phyloP scores from a whole-genome alignment of 2,329 filamentous ascomycete species.

The Trichothecium roseum region DNA sequence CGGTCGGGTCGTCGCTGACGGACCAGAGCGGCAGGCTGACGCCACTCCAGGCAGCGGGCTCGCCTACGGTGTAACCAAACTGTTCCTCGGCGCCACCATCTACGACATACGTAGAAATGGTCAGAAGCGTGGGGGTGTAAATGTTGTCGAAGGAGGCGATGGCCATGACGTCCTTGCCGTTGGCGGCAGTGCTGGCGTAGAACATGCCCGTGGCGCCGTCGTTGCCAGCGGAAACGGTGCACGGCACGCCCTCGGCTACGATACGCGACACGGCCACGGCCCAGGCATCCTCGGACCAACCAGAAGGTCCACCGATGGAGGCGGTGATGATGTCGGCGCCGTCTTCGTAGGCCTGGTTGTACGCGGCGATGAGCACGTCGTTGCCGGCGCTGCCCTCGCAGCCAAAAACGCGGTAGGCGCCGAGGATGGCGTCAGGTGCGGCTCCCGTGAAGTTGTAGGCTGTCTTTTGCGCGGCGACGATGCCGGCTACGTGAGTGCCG shows the following conservation, averaged over 20 bases:
- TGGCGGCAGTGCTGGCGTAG: constrained; percentile 36
- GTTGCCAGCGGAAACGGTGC: constrained; percentile 43
- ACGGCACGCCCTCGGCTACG: constrained; percentile 41
- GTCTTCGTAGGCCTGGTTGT: constrained; percentile 49
- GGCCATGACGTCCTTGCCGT: constrained; percentile 34
- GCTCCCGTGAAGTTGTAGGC: constrained; percentile 45
- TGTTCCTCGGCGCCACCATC: constrained; percentile 17
- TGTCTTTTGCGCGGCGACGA: constrained; percentile 47
- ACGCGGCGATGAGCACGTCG: constrained; percentile 49
- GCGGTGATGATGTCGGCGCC: constrained; percentile 47
- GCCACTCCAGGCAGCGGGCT: constrained; percentile 31
- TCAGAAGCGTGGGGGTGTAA: constrained; percentile 30
- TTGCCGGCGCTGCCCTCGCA: constrained; percentile 38
- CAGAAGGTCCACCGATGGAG: constrained; percentile 39
- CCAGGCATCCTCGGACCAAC: constrained; percentile 43
- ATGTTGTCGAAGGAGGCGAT: constrained; percentile 41
- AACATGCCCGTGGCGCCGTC: constrained; percentile 34
- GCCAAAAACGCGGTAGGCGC: constrained; percentile 47
- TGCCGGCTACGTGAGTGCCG: too few species aligned
- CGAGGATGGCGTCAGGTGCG: constrained; percentile 44
- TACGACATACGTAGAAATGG: constrained; percentile 28
- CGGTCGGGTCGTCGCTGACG: constrained; percentile 35
- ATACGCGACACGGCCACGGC: constrained; percentile 40
- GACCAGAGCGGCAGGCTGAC: constrained; percentile 39
- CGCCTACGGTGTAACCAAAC: constrained; percentile 36